These are phyloP conservation scores for Acer campestre DNA, from an alignment of 345 rosid genomes.

Conservation along the genomic window DNA sequence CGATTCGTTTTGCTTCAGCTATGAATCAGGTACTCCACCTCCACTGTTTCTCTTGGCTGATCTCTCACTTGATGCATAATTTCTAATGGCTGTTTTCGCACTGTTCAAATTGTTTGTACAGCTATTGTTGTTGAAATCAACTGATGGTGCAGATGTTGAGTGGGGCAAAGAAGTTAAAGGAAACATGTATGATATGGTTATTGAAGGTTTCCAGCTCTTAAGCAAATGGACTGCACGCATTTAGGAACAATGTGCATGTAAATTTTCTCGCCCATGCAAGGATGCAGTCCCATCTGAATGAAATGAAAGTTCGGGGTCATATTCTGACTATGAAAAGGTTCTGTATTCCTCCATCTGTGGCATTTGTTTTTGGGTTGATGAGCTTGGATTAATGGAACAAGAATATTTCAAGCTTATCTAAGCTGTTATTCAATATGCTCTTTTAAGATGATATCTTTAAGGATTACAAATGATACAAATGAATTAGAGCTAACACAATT, in stretches of 20 bases:
- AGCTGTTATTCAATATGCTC: conserved; percentile 7
- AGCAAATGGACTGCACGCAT: conserved; percentile 95
- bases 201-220: conserved; percentile 96
- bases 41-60: neutral
- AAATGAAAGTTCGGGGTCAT: conserved; percentile 59
- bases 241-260: conserved; percentile 99
- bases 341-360: neutral
- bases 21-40: conserved; percentile 73
- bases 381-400: neutral
- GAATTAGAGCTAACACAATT: conserved; percentile 14
- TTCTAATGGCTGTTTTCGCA: conserved; percentile 20
- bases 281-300: conserved; percentile 67
- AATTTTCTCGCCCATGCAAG: conserved; percentile 97
- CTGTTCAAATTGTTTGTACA: conserved; percentile 32
- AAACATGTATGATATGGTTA: conserved; percentile 91
- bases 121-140: conserved; percentile 85
- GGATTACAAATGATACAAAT: neutral
- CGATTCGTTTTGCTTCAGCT: conserved; percentile 89
- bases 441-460: conserved; percentile 16
- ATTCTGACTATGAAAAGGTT: conserved; percentile 97
- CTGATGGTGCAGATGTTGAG: conserved; percentile 82
- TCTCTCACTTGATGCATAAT: neutral
- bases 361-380: conserved; percentile 6
- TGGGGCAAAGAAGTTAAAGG: conserved; percentile 98
- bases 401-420: conserved; percentile 1